These are phyloP conservation scores for Aspergillus clavatus DNA, from an alignment of 2,329 filamentous ascomycete species.

Conservation along the genomic window DNA sequence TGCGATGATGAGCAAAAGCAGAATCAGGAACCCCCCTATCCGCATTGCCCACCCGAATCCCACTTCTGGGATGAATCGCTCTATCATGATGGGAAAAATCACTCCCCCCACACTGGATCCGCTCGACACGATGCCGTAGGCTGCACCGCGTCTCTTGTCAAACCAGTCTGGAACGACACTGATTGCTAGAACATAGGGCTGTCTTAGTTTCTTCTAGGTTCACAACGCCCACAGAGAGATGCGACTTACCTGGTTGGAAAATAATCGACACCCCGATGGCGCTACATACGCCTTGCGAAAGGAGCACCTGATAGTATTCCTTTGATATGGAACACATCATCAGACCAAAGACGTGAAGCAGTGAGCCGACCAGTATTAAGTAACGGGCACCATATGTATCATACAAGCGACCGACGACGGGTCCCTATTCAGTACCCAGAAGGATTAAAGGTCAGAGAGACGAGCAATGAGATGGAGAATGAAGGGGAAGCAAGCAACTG, in stretches of 20 bases:
- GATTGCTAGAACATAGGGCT: too few species aligned
- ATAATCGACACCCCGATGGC: conserved; percentile 48
- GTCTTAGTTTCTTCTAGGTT: too few species aligned
- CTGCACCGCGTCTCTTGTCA: conserved; percentile 47
- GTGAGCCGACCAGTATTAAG: conserved; percentile 47
- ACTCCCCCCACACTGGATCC: conserved; percentile 56
- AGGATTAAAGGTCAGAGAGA: too few species aligned
- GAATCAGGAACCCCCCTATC: conserved; percentile 55
- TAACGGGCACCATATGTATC: conserved; percentile 59
- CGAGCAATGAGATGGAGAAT: too few species aligned
- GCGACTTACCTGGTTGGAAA: conserved; percentile 40
- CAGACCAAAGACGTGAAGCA: conserved; percentile 54
- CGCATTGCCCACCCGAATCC: conserved; percentile 57
- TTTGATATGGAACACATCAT: conserved; percentile 55
- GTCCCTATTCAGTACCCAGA: conserved; percentile 46
- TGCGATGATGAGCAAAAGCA: conserved; percentile 53
- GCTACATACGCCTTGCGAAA: conserved; percentile 52
- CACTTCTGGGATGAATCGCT: conserved; percentile 48
- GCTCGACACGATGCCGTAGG: conserved; percentile 51
- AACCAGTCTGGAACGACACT: too few species aligned
- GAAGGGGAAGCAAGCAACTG: too few species aligned
- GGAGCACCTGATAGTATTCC: conserved; percentile 55
- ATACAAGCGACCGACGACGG: conserved; percentile 59
- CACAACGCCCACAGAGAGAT: too few species aligned
- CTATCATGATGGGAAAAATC: conserved; percentile 59